Conservation (phyloP, 2,329 filamentous ascomycete genomes). For the Fusarium mexicanum region DNA sequence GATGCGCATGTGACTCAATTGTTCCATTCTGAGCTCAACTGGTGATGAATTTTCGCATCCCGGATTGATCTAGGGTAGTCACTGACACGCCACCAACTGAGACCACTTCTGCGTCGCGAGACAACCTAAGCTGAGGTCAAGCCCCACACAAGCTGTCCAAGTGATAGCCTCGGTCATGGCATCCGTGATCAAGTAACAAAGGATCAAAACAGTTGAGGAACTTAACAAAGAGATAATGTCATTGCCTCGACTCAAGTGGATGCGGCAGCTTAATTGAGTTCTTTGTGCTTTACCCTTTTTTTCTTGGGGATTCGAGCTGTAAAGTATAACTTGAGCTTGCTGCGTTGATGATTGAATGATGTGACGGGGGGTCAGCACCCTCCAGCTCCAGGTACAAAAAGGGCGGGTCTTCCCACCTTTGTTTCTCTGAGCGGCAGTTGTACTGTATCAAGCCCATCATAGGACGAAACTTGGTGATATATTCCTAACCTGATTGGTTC, state of each 20-base stretch:
- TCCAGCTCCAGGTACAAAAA: conserved; percentile 44
- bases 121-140: background rate
- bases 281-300: background rate
- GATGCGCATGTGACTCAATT: conserved; percentile 3
- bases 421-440: conserved; percentile 36
- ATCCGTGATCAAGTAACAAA: conserved; percentile 4
- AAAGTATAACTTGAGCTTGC: background rate
- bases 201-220: background rate
- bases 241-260: background rate
- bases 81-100: conserved; percentile 32
- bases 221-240: background rate
- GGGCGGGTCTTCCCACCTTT: conserved; percentile 45
- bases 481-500: conserved; percentile 22
- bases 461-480: conserved; percentile 28
- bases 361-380: conserved; percentile 16
- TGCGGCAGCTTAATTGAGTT: background rate
- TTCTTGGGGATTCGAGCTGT: background rate
- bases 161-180: conserved; percentile 29
- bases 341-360: conserved; percentile 32
- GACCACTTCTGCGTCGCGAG: conserved; percentile 28
- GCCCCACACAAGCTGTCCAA: conserved; percentile 32
- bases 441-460: conserved; percentile 31
- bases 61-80: conserved; percentile 27
- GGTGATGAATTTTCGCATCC: conserved; percentile 1
- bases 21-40: background rate